Percentiles rank a stretch among this genome's conserved stretches.
Evolutionary conservation across 495 filamentous ascomycete genomes (phyloP).

Genomic region (Cryomyces minteri): DNA sequence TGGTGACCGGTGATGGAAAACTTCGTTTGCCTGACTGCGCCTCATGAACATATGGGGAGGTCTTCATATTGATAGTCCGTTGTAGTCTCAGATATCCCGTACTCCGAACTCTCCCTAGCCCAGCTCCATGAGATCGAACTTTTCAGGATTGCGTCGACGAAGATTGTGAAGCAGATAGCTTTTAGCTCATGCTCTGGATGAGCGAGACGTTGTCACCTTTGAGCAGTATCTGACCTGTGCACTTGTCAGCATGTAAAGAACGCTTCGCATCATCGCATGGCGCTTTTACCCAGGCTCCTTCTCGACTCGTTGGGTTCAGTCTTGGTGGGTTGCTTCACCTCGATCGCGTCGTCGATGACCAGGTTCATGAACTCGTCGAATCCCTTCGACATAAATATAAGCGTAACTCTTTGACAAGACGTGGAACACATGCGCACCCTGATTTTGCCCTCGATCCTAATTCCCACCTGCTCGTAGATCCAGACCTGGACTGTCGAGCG

Average conservation of each 20-base stretch:
- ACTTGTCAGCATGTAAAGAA: neutral
- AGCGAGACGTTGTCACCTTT: conserved; percentile 96
- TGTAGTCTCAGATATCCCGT: too few species aligned
- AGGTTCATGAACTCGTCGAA: conserved; percentile 99
- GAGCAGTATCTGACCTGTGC: conserved; percentile 76
- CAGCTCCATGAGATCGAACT: too few species aligned
- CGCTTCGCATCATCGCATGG: conserved; percentile 11
- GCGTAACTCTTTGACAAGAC: neutral
- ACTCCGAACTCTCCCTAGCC: too few species aligned
- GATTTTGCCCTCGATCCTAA: conserved; percentile 90
- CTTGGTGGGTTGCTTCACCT: conserved; percentile 75
- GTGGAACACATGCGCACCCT: conserved; percentile 34
- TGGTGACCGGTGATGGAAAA: conserved; percentile 39
- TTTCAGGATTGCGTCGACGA: neutral
- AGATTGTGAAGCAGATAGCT: neutral
- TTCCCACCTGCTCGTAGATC: conserved; percentile 88
- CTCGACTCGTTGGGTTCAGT: conserved; percentile 55
- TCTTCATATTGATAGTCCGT: too few species aligned
- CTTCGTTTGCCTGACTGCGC: conserved; percentile 2
- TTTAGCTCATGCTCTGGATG: conserved; percentile 48
- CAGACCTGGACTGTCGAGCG: conserved; percentile 80
- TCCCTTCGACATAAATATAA: conserved; percentile 31
- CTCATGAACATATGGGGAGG: too few species aligned
- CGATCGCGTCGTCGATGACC: conserved; percentile 86
- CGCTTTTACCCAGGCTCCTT: conserved; percentile 53